These are phyloP conservation scores for Marasmius oreades DNA, from an alignment of 1,284 basidiomycete genomes.

Conservation along the genomic window DNA sequence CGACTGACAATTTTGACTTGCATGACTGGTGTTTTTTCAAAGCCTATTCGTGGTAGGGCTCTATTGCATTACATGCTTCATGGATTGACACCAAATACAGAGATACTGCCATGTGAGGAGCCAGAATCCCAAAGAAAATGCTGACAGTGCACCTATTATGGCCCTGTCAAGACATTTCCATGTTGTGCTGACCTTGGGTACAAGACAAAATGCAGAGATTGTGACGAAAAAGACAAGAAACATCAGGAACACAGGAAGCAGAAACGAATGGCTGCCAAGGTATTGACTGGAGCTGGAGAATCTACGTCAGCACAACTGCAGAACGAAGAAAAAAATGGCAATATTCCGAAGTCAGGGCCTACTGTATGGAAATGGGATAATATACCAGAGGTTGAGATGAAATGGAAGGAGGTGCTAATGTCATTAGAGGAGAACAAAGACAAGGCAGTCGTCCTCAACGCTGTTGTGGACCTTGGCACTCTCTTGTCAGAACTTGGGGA, in stretches of 20 bases:
- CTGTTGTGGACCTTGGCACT: constrained; percentile 3
- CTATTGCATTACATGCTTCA: neutral
- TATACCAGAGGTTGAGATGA: constrained; percentile 2
- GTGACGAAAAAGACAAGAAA: neutral
- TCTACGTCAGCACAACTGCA: neutral
- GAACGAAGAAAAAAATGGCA: too few relatives aligned
- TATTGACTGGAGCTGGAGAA: neutral
- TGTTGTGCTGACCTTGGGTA: neutral
- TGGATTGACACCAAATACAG: neutral
- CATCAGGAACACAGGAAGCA: neutral
- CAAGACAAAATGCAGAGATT: constrained; percentile 7
- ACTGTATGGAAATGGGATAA: neutral
- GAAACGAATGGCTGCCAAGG: neutral
- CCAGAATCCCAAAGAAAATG: constrained; percentile 5
- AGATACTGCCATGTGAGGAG: neutral
- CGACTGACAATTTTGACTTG: too few relatives aligned
- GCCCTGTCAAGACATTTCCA: constrained; percentile 6
- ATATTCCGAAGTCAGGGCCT: too few relatives aligned
- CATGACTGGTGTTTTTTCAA: neutral
- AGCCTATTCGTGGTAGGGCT: neutral
- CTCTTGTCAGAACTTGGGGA: constrained; percentile 2
- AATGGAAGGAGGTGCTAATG: neutral
- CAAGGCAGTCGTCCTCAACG: neutral
- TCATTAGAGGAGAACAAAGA: constrained; percentile 2
- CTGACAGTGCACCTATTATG: constrained; percentile 2